phyloP scores from a whole-genome alignment of 441 rosid species.

The Adansonia grandidieri region DNA sequence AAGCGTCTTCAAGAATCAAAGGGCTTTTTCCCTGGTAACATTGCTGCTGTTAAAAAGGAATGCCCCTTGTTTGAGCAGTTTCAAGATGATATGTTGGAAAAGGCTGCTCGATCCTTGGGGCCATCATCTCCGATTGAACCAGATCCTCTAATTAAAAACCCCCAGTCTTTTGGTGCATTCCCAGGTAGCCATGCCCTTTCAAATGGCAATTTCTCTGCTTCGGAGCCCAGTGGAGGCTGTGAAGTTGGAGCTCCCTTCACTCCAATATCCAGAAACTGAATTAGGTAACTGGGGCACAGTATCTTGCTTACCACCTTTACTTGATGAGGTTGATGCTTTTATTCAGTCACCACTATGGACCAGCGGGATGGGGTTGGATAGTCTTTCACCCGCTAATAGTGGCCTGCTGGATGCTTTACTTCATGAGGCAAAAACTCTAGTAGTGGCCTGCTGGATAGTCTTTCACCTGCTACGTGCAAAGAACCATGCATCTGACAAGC shows the following conservation, averaged over 20 bases:
- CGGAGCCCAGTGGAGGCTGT: conserved; percentile 75
- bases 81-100: conserved; percentile 50
- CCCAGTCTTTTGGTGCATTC: conserved; percentile 57
- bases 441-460: too few species aligned
- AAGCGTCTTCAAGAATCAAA: conserved; percentile 72
- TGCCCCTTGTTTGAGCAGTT: conserved; percentile 55
- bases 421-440: conserved; percentile 68
- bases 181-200: conserved; percentile 80
- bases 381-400: conserved; percentile 74
- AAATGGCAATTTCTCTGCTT: conserved; percentile 90
- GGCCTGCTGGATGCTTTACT: conserved; percentile 95
- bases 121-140: conserved; percentile 54
- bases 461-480: conserved; percentile 64
- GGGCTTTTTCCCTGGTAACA: conserved; percentile 47
- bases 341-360: conserved; percentile 81
- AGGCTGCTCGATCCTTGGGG: conserved; percentile 51
- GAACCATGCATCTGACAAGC: conserved; percentile 70
- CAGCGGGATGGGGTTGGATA: conserved; percentile 51
- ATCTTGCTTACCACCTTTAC: conserved; percentile 65
- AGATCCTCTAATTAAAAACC: conserved; percentile 51
- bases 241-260: conserved; percentile 99
- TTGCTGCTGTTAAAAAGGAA: conserved; percentile 52
- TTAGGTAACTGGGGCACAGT: conserved; percentile 73
- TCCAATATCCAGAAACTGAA: conserved; percentile 88
- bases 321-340: conserved; percentile 71